Base-by-base conservation (phyloP, 192 early-diverging fungal species). In the Spinellus fusiger region DNA sequence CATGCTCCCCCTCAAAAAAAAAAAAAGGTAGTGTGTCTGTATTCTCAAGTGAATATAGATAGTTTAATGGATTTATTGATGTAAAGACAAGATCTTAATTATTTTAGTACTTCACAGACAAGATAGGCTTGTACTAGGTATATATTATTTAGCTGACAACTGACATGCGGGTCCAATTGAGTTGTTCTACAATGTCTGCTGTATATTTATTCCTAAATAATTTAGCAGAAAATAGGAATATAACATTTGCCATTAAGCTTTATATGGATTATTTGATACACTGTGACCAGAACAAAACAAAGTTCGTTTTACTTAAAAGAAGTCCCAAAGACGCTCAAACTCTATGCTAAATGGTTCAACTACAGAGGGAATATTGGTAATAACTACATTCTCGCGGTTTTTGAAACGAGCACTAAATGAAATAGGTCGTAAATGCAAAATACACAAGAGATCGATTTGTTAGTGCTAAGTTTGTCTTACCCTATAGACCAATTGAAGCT, bases 331-430 rank as follows among this genome's bases (percentile, higher is more conserved):
- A 23, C 54, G 59, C 10, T 89, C 80, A 68, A 87, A 89, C 70
- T 89, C 82, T 22, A 61, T 60, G 40, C 75, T 68, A 61, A 75
- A 86, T 3, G 70, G 78, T 34, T 72, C 59, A 3, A 80, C 81
- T 15, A 80, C 77, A 56, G 74, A 71, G 3, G 76, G 75, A 44
- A 78, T 77, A 71, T 86, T 85, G 32, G 82, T 86, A 61, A 84
- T 70, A 28, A 85, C 70, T 37, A 84, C 68, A 10, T 87, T 79
- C 64, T 89, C 87, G 34, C 79, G 79, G 65, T 89, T 89, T 46
- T 77, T 69, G 51, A 75, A 79, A 40, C 87, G 85, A 23, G 85
- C 85, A 23, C 78, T 68, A 37, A 69, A 51, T n/a, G 13, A 35
- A n/a, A 25, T 5, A 40, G 7, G 64, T 26, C 69, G 73, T 59